Evolutionary conservation across 257 asterid genomes (phyloP).

Genomic region (Nicotiana paniculata): DNA sequence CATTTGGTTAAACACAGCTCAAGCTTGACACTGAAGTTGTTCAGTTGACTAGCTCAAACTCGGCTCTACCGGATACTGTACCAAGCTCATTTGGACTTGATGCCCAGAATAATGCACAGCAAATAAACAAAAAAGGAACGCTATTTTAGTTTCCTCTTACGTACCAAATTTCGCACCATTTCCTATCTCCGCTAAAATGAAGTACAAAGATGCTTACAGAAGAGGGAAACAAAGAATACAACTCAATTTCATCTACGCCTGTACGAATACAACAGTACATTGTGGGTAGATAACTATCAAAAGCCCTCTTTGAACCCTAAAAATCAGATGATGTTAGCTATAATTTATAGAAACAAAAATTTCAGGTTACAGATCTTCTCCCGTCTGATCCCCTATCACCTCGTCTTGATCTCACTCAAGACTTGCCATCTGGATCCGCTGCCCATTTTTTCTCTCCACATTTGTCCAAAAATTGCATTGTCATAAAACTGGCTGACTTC

Average conservation of each 20-base stretch:
- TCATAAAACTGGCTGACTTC: neutral
- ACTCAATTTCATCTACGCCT: neutral
- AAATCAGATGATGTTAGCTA: neutral
- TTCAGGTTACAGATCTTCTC: neutral
- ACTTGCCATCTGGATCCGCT: neutral
- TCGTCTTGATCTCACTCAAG: neutral
- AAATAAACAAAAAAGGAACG: no score
- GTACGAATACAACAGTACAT: neutral
- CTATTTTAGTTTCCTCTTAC: no score
- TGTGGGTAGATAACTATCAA: neutral
- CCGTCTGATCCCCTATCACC: neutral
- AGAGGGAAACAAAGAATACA: neutral
- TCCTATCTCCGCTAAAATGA: neutral
- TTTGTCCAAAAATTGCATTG: neutral
- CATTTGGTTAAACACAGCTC: no score
- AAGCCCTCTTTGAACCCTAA: neutral
- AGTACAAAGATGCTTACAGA: no score
- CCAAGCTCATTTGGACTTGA: no score
- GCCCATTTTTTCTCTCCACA: neutral
- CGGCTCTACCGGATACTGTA: no score
- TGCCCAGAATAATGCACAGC: no score
- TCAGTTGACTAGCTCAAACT: no score
- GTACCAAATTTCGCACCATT: neutral
- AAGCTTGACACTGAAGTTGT: no score
- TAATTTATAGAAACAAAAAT: neutral